phyloP scores from a whole-genome alignment of 306 rosid genomes.

The Mimosa pudica region DNA sequence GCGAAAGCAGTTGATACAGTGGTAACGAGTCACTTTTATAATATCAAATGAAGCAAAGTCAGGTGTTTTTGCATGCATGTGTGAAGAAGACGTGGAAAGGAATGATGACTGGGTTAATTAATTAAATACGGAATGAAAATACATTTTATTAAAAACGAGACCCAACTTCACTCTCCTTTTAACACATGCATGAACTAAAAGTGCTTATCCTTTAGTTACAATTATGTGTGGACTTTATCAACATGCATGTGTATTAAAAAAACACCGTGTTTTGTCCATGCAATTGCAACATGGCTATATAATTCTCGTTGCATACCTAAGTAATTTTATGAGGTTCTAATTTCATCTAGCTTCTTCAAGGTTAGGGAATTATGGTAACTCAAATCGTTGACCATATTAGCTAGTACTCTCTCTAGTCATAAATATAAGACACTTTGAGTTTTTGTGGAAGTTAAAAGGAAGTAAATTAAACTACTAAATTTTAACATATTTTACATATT shows the following conservation, averaged over 20 bases:
- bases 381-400: background rate
- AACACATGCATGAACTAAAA: slow-evolving; percentile 6
- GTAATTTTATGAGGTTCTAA: background rate
- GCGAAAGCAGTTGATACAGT: background rate
- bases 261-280: background rate
- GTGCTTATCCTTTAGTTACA: background rate
- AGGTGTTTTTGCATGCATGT: background rate
- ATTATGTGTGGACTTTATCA: background rate
- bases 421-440: too few species aligned
- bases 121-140: background rate
- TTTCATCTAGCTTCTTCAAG: background rate
- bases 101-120: background rate
- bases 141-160: background rate
- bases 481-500: too few species aligned
- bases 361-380: background rate
- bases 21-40: background rate
- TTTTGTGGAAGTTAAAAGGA: too few species aligned
- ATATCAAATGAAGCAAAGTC: background rate
- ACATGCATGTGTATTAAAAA: background rate
- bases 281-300: background rate
- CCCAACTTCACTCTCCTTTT: background rate
- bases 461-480: too few species aligned
- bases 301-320: background rate
- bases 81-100: background rate
- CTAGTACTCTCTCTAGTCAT: background rate